A percentile compares a stretch with the other conserved stretches of the same genome.
phyloP scores from a whole-genome alignment of 2,329 filamentous ascomycete genomes.

The Bipolaris bicolor region DNA sequence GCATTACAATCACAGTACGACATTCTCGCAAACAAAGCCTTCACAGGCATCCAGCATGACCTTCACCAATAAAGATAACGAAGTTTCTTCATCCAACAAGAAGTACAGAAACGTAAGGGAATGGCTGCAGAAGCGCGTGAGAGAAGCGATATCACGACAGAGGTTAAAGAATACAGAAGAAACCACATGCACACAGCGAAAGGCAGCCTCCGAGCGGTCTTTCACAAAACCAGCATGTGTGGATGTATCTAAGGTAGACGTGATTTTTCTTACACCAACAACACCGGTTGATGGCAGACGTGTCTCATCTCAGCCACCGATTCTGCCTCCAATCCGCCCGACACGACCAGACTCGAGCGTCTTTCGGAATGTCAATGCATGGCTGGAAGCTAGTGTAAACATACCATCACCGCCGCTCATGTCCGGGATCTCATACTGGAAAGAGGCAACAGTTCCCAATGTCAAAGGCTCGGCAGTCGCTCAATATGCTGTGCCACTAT shows the following conservation, averaged over 20 bases:
- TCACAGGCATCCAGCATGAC: constrained; percentile 26
- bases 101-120: constrained; percentile 29
- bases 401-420: constrained; percentile 40
- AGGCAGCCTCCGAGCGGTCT: constrained; percentile 25
- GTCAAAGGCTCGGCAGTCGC: constrained; percentile 17
- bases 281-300: constrained; percentile 17
- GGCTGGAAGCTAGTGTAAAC: constrained; percentile 40
- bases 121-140: constrained; percentile 37
- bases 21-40: constrained; percentile 22
- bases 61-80: constrained; percentile 25
- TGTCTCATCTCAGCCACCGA: constrained; percentile 13
- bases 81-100: constrained; percentile 12
- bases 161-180: constrained; percentile 1
- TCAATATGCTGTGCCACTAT: constrained; percentile 40
- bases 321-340: constrained; percentile 28
- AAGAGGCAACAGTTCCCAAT: constrained; percentile 21
- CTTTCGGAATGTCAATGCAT: constrained; percentile 39
- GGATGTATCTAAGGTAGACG: background rate
- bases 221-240: constrained; percentile 33
- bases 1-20: constrained; percentile 21
- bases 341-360: constrained; percentile 34
- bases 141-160: constrained; percentile 28
- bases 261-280: constrained; percentile 6
- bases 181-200: constrained; percentile 9
- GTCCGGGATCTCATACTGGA: constrained; percentile 45